Base-by-base conservation (phyloP, 768 basidiomycete genomes). In the Pleurotus sapidus region DNA sequence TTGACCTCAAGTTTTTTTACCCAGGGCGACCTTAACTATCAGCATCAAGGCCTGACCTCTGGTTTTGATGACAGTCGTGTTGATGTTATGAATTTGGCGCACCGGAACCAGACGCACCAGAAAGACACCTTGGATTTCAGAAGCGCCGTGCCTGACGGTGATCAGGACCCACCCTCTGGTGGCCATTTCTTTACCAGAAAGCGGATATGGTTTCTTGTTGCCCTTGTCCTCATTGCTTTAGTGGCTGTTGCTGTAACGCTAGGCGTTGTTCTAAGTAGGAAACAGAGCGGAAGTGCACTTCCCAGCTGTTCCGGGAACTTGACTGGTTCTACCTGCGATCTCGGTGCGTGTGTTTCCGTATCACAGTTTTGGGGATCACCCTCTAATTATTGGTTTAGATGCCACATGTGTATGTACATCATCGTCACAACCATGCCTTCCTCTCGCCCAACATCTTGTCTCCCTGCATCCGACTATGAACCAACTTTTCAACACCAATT, bases 361-460 rank as follows among this genome's bases (percentile, higher is more conserved):
- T 14, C 42, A 59, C 2, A 17, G 46, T 49, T 38, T 61, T 63
- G 45, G 30, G 30, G 30, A 34, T 34, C 23, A 57, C 39, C 47
- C 25, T 43, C 59, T 20, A 18, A 54, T n/a, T 18, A n/a, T 18
- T 25, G n/a, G 7, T 4, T 17, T 18, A 87, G 85, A 86, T 71
- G 76, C 84, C 1, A 83, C 84, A 0, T 89, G 86, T 64, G 74
- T 82, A 38, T 88, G 86, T 61, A 80, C 81, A 11, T 77, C 81
- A 1, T 67, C 70, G n/a, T 47, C 68, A 3, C 69, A 70, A n/a
- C 73, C 69, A 58, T 86, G 84, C 60, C 75, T 80, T 46, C 75
- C 74, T 23, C 66, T 89, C 8, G 85, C 87, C 0, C 76, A 81
- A 64, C 77, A 71, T 56, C 65, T 89, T 42, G 61, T 83, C 20